A percentile compares a stretch with the other conserved stretches of the same genome.
Conservation (phyloP, 2,329 filamentous ascomycete species). For the Lachnellula arida region DNA sequence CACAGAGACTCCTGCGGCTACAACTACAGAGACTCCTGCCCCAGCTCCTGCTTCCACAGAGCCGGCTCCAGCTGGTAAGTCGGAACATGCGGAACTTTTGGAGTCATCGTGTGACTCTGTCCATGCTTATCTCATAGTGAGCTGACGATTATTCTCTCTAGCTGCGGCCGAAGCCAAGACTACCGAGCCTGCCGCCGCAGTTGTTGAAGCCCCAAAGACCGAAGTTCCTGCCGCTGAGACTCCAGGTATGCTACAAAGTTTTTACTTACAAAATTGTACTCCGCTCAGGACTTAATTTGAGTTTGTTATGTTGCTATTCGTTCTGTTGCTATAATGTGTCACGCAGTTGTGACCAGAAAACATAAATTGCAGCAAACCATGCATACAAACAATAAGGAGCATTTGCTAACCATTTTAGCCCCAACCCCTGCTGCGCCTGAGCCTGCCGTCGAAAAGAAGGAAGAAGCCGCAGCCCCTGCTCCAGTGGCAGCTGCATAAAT, state of each 20-base stretch:
- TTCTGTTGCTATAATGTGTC: neutral
- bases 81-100: neutral
- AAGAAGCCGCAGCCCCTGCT: constrained; percentile 8
- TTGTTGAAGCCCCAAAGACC: constrained; percentile 2
- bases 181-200: constrained; percentile 9
- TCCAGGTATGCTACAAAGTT: constrained; percentile 1
- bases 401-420: constrained; percentile 3
- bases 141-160: constrained; percentile 11
- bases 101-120: neutral
- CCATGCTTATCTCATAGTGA: constrained; percentile 6
- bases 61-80: constrained; percentile 19
- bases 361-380: neutral
- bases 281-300: neutral
- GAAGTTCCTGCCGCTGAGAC: constrained; percentile 14
- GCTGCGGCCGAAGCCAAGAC: constrained; percentile 15
- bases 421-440: constrained; percentile 14
- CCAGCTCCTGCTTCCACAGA: constrained; percentile 16
- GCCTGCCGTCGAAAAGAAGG: constrained; percentile 13
- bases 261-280: neutral
- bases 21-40: constrained; percentile 10
- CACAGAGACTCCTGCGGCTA: constrained; percentile 11
- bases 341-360: neutral
- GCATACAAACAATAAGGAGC: neutral
- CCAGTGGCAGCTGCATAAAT: constrained; percentile 16
- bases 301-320: too few relatives aligned